Conservation (phyloP, 23 red algal species). For the Chondrus crispus region DNA sequence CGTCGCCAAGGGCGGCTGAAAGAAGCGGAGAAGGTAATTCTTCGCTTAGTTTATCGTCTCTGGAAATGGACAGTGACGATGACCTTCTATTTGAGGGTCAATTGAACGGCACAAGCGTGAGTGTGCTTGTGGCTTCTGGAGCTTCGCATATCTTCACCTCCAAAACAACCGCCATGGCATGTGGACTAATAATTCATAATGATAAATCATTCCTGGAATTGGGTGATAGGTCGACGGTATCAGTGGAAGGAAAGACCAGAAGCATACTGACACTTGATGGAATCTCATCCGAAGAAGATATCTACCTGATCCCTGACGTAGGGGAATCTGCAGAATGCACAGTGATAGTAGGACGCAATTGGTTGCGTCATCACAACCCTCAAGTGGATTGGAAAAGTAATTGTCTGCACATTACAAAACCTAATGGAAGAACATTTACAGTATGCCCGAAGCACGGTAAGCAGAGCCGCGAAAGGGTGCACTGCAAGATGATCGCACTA, state of each 20-base stretch:
- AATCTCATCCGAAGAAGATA: not conserved
- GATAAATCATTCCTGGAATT: not conserved
- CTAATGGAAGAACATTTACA: too few relatives aligned
- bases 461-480: too few relatives aligned
- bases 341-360: conserved; percentile 20
- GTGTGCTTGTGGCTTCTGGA: not conserved
- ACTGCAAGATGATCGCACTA: too few relatives aligned
- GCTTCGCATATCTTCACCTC: conserved; percentile 25
- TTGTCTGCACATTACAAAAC: too few relatives aligned
- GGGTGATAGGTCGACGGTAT: not conserved
- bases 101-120: not conserved
- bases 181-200: not conserved
- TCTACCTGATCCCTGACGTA: not conserved
- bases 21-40: too few relatives aligned
- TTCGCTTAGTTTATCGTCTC: too few relatives aligned
- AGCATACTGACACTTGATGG: not conserved
- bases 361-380: not conserved
- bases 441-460: too few relatives aligned
- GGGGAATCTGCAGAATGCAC: not conserved
- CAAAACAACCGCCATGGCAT: not conserved
- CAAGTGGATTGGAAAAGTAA: not conserved
- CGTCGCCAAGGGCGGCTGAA: conserved; percentile 13
- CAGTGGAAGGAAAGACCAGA: not conserved
- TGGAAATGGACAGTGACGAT: too few relatives aligned
- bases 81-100: too few relatives aligned